Evolutionary conservation across 2,329 filamentous ascomycete species (phyloP), one percentile per base, ranked within the genome.

Genomic region (Calonectria hongkongensis): DNA sequence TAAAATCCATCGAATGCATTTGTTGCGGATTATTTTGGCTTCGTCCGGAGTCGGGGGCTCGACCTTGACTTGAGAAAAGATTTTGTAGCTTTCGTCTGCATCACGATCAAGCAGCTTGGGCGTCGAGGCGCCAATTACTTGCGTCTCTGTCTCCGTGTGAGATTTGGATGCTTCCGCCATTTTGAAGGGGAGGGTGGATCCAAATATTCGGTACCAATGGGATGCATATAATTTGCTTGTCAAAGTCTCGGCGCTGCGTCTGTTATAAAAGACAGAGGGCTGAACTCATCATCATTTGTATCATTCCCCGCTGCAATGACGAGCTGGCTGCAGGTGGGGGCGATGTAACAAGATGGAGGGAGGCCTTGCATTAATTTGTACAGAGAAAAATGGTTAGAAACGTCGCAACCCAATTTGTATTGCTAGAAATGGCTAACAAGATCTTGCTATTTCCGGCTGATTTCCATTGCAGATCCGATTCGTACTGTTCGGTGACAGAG

Each of bases 1-100:
- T 15, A 51, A 51, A 51, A 51, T 51, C 48, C 48, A 51, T 51
- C 15, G 28, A 8, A 51, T 30, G 8, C 48, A 51, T 30, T 51
- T 51, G 27, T 30, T 51, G 27, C 48, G 48, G 13, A 51, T 51
- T 16, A 8, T 51, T 27, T 3, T 33, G 27, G 48, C 48, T 30
- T 51, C 48, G 16, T 51, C 27, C n/a, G 48, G 4, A 2, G 48
- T 51, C 9, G 48, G 48, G 16, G 48, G 48, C 6, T 51, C 27
- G 30, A 51, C 48, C 28, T 51, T 51, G 27, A 51, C 18, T 27
- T 51, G 27, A 7, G 48, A 51, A 15, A 51, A 51, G 12, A 51
- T 27, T 4, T 30, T 51, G 27, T 51, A 54, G 50, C 50, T 33
- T 33, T 54, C 50, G 16, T 33, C 50, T 12, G 50, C 28, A 54